A percentile compares a stretch with the other conserved stretches of the same genome.
phyloP scores from a whole-genome alignment of 305 asterid genomes.

The Withania somnifera region DNA sequence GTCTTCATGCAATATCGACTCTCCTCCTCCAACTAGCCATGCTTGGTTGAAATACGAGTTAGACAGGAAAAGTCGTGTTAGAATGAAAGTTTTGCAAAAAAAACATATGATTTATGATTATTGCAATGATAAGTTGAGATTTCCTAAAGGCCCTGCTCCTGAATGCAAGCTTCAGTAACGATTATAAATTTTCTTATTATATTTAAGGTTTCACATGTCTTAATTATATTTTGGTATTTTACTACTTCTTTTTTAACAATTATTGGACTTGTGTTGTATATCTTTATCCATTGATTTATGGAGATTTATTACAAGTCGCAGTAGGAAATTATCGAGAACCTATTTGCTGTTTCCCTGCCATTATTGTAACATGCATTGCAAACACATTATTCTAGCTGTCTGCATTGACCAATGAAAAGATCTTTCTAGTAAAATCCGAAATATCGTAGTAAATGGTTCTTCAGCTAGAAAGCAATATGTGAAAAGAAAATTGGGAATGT shows the following conservation, averaged over 20 bases:
- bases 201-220: background rate
- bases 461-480: background rate
- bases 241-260: background rate
- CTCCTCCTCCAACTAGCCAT: background rate
- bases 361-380: background rate
- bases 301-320: too few species aligned
- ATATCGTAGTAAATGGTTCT: background rate
- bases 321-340: background rate
- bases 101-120: conserved; percentile 55
- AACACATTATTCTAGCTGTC: background rate
- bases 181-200: background rate
- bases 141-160: conserved; percentile 40
- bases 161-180: conserved; percentile 33
- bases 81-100: conserved; percentile 40
- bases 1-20: conserved; percentile 27
- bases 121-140: conserved; percentile 53
- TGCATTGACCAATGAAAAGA: background rate
- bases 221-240: background rate
- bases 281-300: background rate
- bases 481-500: too few species aligned
- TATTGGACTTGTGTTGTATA: background rate
- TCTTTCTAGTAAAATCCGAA: background rate
- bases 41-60: conserved; percentile 27
- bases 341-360: background rate
- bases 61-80: conserved; percentile 21